Percentiles rank a stretch among this genome's conserved stretches.
Conservation (phyloP, 306 rosid genomes). For the Cucurbita pepo region DNA sequence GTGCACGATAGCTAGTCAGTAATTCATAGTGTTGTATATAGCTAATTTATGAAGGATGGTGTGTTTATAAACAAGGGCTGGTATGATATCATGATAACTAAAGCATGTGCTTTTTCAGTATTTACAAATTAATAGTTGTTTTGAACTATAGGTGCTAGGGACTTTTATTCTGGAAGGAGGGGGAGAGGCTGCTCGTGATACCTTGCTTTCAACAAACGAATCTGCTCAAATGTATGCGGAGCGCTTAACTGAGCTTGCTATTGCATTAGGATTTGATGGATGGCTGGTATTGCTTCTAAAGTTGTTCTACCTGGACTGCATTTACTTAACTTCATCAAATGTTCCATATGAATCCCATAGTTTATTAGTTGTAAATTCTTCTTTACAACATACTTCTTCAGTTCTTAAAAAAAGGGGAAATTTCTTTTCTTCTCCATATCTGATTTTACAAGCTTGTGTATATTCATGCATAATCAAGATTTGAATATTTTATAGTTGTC, state of each 20-base stretch:
- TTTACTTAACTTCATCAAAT: background rate
- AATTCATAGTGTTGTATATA: background rate
- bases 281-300: slow-evolving; percentile 62
- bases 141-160: slow-evolving; percentile 56
- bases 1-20: background rate
- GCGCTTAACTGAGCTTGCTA: slow-evolving; percentile 61
- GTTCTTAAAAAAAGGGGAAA: background rate
- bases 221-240: slow-evolving; percentile 78
- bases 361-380: background rate
- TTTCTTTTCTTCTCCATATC: background rate
- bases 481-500: background rate
- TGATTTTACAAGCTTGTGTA: background rate
- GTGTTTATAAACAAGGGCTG: background rate
- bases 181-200: slow-evolving; percentile 36
- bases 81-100: background rate
- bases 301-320: background rate
- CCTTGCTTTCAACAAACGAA: slow-evolving; percentile 46
- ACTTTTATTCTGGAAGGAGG: slow-evolving; percentile 87
- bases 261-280: slow-evolving; percentile 73
- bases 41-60: background rate
- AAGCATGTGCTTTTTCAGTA: background rate
- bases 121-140: background rate
- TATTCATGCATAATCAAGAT: background rate
- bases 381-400: background rate
- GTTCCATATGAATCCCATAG: background rate